These are phyloP conservation scores for Athelia psychrophila DNA, from an alignment of 1,284 basidiomycete genomes.

Conservation along the genomic window DNA sequence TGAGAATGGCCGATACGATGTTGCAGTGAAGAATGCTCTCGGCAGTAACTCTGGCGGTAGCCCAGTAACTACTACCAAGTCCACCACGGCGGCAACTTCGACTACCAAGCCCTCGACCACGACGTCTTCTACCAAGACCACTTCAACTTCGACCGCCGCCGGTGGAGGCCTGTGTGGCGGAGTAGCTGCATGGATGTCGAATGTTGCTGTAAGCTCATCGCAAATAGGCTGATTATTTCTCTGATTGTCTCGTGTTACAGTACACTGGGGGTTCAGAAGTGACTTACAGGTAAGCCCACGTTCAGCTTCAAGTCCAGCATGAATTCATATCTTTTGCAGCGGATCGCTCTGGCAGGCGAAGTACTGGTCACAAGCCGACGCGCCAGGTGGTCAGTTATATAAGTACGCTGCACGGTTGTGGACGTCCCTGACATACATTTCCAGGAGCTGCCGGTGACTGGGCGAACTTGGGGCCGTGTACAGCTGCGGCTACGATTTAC, in stretches of 20 bases:
- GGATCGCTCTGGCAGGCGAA: constrained; percentile 53
- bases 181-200: constrained; percentile 46
- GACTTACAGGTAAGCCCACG: too few species aligned
- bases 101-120: constrained; percentile 42
- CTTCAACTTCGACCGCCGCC: constrained; percentile 1
- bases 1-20: constrained; percentile 62
- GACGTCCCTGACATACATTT: too few species aligned
- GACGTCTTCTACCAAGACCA: constrained; percentile 16
- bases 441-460: too few species aligned
- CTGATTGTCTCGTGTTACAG: too few species aligned
- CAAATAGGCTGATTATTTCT: too few species aligned
- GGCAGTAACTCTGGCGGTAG: constrained; percentile 60
- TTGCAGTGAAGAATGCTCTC: constrained; percentile 59
- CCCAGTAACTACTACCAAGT: neutral
- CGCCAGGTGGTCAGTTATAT: constrained; percentile 32
- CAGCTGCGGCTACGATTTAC: too few species aligned
- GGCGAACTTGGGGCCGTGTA: too few species aligned
- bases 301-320: too few species aligned
- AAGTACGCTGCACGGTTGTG: too few species aligned
- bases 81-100: constrained; percentile 40
- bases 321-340: too few species aligned
- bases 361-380: constrained; percentile 70
- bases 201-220: constrained; percentile 17
- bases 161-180: constrained; percentile 40
- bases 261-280: too few species aligned